A percentile compares a stretch with the other conserved stretches of the same genome.
Conservation (phyloP, 495 filamentous ascomycete genomes). For the Trichodelitschia bisporula region DNA sequence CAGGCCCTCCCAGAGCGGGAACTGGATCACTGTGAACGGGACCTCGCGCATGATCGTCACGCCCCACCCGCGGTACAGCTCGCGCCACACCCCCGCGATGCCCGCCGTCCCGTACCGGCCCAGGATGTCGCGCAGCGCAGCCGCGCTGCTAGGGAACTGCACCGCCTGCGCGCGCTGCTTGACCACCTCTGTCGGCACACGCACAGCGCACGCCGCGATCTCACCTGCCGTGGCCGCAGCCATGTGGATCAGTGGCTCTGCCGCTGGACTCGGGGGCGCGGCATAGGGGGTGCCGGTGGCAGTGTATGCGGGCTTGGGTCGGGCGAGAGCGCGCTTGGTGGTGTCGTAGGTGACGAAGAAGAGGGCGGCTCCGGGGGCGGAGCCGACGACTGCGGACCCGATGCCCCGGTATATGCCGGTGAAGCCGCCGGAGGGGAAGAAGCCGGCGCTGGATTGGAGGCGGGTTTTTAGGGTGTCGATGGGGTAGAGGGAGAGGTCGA, state of each 20-base stretch:
- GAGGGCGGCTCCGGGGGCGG: slow-evolving; percentile 85
- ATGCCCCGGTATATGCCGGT: slow-evolving; percentile 47
- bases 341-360: slow-evolving; percentile 96
- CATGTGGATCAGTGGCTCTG: slow-evolving; percentile 39
- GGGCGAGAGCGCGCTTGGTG: slow-evolving; percentile 25
- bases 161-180: slow-evolving; percentile 89
- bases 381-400: slow-evolving; percentile 56
- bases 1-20: slow-evolving; percentile 87
- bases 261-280: no score
- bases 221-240: slow-evolving; percentile 72
- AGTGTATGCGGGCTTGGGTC: neutral
- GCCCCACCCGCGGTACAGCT: slow-evolving; percentile 73
- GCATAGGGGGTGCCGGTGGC: no score
- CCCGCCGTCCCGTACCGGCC: slow-evolving; percentile 20
- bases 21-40: slow-evolving; percentile 89
- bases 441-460: slow-evolving; percentile 55
- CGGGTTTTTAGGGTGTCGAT: slow-evolving; percentile 28
- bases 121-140: slow-evolving; percentile 45
- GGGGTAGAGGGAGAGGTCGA: slow-evolving; percentile 19
- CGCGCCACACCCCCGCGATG: slow-evolving; percentile 36
- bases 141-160: slow-evolving; percentile 34
- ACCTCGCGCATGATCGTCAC: slow-evolving; percentile 91
- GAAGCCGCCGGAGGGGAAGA: slow-evolving; percentile 53
- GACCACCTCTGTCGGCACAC: slow-evolving; percentile 88
- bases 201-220: slow-evolving; percentile 72